These are phyloP conservation scores for Nakaseomyces delphensis DNA, from an alignment of 1,139 yeast genomes.

Conservation along the genomic window DNA sequence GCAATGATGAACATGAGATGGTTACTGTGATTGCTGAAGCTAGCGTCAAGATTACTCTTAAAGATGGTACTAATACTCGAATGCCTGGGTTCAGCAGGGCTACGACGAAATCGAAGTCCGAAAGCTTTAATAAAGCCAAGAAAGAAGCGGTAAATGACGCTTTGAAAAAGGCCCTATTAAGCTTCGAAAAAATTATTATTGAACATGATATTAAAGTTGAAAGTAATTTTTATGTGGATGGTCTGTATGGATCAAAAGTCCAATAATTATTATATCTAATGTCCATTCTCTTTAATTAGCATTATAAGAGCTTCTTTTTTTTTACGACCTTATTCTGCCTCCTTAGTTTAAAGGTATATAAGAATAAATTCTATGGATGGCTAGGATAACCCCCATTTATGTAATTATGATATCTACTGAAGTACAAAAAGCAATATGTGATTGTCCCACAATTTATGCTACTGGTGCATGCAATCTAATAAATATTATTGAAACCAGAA, in stretches of 20 bases:
- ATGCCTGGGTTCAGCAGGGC: conserved; percentile 26
- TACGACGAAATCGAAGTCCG: conserved; percentile 22
- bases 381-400: too few relatives aligned
- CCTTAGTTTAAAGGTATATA: too few relatives aligned
- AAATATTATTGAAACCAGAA: too few relatives aligned
- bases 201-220: conserved; percentile 26
- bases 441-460: too few relatives aligned
- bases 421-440: too few relatives aligned
- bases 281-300: too few relatives aligned
- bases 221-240: conserved; percentile 27
- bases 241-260: conserved; percentile 20
- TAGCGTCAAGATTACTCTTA: conserved; percentile 22
- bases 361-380: too few relatives aligned
- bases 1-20: conserved; percentile 5
- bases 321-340: too few relatives aligned
- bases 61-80: conserved; percentile 29
- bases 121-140: conserved; percentile 26
- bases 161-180: conserved; percentile 24
- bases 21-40: conserved; percentile 27
- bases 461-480: too few relatives aligned
- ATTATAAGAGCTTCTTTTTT: too few relatives aligned
- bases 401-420: too few relatives aligned
- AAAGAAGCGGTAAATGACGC: conserved; percentile 29
- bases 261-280: too few relatives aligned
- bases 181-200: conserved; percentile 25